Evolutionary conservation across 2,329 filamentous ascomycete genomes (phyloP).

Genomic region (Acrocalymma vagum): DNA sequence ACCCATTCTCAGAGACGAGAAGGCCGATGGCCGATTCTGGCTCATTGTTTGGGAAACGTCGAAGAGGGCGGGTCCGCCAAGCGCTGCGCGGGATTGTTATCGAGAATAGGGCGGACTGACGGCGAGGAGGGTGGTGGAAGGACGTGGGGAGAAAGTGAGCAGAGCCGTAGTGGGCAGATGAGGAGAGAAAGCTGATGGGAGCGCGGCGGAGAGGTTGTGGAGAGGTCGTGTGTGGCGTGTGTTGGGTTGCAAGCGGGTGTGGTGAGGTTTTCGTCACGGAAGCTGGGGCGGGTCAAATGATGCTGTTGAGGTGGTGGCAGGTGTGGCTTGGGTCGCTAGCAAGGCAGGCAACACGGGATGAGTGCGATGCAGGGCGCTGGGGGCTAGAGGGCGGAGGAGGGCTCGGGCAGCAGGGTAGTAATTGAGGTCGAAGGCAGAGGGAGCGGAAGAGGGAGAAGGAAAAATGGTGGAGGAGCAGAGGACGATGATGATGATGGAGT

Average conservation of each 20-base stretch:
- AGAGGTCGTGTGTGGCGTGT: conserved; percentile 25
- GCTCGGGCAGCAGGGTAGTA: conserved; percentile 22
- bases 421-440: conserved; percentile 28
- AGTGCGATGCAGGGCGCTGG: background rate
- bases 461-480: conserved; percentile 24
- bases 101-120: conserved; percentile 50
- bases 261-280: conserved; percentile 23
- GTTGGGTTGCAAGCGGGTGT: conserved; percentile 18
- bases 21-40: conserved; percentile 90
- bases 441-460: conserved; percentile 17
- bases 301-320: conserved; percentile 25
- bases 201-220: conserved; percentile 28
- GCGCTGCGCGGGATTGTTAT: conserved; percentile 48
- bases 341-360: conserved; percentile 13
- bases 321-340: conserved; percentile 25
- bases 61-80: conserved; percentile 34
- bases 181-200: conserved; percentile 17
- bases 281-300: conserved; percentile 28
- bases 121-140: conserved; percentile 57
- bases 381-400: conserved; percentile 10
- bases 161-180: conserved; percentile 64
- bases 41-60: conserved; percentile 69
- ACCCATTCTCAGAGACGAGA: conserved; percentile 92
- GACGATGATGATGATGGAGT: conserved; percentile 27
- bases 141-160: conserved; percentile 50